These are phyloP conservation scores for Xerocomellus dryophilus DNA, from an alignment of 768 basidiomycete genomes.

Conservation along the genomic window DNA sequence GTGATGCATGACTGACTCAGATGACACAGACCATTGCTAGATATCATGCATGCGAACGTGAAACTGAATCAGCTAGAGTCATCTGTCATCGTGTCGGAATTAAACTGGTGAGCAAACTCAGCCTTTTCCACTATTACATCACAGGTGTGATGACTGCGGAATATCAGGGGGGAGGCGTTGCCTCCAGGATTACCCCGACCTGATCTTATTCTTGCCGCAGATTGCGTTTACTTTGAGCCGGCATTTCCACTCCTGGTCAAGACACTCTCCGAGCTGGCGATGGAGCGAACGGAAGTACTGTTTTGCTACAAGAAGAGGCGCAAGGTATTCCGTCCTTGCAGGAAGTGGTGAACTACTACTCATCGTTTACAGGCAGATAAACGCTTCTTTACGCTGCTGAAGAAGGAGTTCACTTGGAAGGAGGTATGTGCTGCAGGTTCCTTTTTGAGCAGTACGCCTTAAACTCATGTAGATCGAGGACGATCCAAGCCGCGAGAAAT, in stretches of 20 bases:
- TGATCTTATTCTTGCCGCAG: slow-evolving; percentile 82
- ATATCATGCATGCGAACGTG: slow-evolving; percentile 77
- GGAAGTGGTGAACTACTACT: neutral
- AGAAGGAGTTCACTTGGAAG: slow-evolving; percentile 72
- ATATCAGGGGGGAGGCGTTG: slow-evolving; percentile 60
- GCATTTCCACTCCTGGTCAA: slow-evolving; percentile 84
- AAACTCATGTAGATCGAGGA: slow-evolving; percentile 48
- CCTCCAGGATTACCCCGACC: slow-evolving; percentile 47
- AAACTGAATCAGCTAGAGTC: slow-evolving; percentile 56
- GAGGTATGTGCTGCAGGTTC: slow-evolving; percentile 42
- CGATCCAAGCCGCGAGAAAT: slow-evolving; percentile 56
- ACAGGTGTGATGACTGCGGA: slow-evolving; percentile 3
- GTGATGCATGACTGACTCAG: slow-evolving; percentile 10
- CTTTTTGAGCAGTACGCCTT: neutral
- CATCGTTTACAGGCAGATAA: slow-evolving; percentile 67
- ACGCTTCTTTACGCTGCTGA: slow-evolving; percentile 77
- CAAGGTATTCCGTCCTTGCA: slow-evolving; percentile 52
- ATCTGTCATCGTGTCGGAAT: slow-evolving; percentile 59
- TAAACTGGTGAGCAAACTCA: slow-evolving; percentile 66
- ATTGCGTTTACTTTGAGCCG: slow-evolving; percentile 95
- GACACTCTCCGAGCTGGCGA: slow-evolving; percentile 66
- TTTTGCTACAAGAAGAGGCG: slow-evolving; percentile 94
- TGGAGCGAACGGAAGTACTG: slow-evolving; percentile 60
- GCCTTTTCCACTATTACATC: neutral
- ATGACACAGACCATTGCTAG: slow-evolving; percentile 61